Base-by-base conservation (phyloP, 2,329 filamentous ascomycete species). In the Phymatotrichopsis omnivora region DNA sequence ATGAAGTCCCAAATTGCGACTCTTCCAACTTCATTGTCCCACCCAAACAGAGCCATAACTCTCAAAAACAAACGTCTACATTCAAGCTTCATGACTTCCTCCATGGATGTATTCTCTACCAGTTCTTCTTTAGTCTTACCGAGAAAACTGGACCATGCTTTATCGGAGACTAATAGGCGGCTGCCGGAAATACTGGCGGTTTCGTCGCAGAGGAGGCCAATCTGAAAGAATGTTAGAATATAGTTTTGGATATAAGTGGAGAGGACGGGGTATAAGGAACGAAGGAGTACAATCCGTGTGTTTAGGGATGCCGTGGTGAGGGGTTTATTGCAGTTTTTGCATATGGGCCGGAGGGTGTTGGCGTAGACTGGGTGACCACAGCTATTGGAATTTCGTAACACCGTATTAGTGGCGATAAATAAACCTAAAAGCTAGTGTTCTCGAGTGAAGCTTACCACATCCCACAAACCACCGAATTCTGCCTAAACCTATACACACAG, bases 401-500 rank as follows among this genome's bases (percentile, higher is more conserved):
- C 8, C 23, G n/a, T n/a, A 31, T 27, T 24, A 23, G n/a, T 28
- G 14, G 37, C 14, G 16, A 16, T n/a, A n/a, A n/a, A n/a, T n/a
- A n/a, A n/a, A n/a, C n/a, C n/a, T n/a, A n/a, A n/a, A n/a, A n/a
- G n/a, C n/a, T 41, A 14, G 37, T 17, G 16, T 14, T 4, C 2
- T 7, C 8, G 37, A 37, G 7, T 17, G 7, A 28, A 4, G 10
- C 7, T 16, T 37, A 49, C 35, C 33, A 47, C 14, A 22, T 47
- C 3, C 38, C 44, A 19, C 14, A 28, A 30, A 50, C 28, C n/a
- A 47, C 16, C 44, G 30, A 47, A n/a, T 43, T 47, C 14, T 46
- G 24, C 20, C 27, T 46, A 8, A 30, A 33, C 7, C 35, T 25
- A 29, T 10, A 7, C 24, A 5, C 17, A 2, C 7, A 23, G n/a